Evolutionary conservation across 345 rosid genomes (phyloP), one percentile per base, ranked within the genome.

Genomic region (Capsella bursapastoris): DNA sequence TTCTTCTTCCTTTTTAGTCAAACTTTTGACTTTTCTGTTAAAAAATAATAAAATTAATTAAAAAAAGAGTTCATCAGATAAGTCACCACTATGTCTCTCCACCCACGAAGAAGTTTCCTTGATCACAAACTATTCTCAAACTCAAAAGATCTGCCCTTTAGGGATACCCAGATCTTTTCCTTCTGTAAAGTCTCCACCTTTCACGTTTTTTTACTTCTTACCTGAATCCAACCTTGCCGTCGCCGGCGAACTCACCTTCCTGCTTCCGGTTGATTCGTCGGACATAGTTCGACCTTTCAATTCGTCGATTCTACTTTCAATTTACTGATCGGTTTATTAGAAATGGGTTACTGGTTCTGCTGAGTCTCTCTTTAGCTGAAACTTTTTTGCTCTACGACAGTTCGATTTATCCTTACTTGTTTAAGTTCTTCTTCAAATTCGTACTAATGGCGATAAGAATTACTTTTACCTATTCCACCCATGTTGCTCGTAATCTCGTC

Each of bases 361-460:
- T 72, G 16, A 29, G 73, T 38, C 11, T 59, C 13, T 66, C 45
- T 59, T 44, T 47, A 18, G 4, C 60, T 5, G 18, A 75, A 40
- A 78, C 48, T 49, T 57, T 77, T 28, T 59, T 78, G 37, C 67
- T 81, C 59, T 78, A 76, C 84, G 84, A 83, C 68, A 45, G 64
- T 68, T 80, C 82, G 27, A 81, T 86, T 82, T 68, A 75, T 72
- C 86, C 67, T 41, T 71, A 83, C 86, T 70, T 89, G 64, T 2
- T 84, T 68, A 27, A 70, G 59, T 71, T 89, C 9, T 32, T 88
- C 73, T 22, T 88, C 73, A 78, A 74, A 76, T 37, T 90, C 44
- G 65, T 70, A 31, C 3, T 27, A 1, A 92, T 92, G 98, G 98
- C 98, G 76, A 77, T 93, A 13, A 81, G 96, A 13, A 86, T 84